Evolutionary conservation across 148 eudicot genomes (phyloP).

Genomic region (Dysphania ambrosioides): DNA sequence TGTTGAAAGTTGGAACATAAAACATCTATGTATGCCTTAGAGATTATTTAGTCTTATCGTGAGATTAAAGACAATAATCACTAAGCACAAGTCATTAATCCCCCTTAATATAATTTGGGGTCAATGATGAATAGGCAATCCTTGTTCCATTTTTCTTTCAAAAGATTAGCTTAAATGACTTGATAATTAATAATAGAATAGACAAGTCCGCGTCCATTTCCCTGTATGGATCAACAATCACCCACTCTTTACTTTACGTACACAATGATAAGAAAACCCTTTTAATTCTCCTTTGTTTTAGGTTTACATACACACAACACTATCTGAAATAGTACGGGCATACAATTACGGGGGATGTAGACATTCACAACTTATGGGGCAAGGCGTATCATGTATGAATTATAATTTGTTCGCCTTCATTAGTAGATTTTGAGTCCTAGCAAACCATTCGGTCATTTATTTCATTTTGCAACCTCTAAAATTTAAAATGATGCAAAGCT

Average conservation of each 20-base stretch:
- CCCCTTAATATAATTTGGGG: not conserved
- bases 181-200: not conserved
- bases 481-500: not conserved
- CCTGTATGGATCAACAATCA: not conserved
- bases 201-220: no score
- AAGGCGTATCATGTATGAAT: not conserved
- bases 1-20: not conserved
- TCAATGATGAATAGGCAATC: not conserved
- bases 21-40: not conserved
- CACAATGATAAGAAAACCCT: not conserved
- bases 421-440: not conserved
- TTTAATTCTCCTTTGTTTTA: not conserved
- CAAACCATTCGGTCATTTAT: slow-evolving; percentile 11
- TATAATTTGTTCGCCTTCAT: not conserved
- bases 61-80: not conserved
- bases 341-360: not conserved
- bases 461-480: slow-evolving; percentile 12
- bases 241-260: not conserved
- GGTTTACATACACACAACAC: not conserved
- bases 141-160: not conserved
- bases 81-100: not conserved
- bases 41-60: not conserved
- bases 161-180: not conserved
- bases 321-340: not conserved
- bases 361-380: not conserved